Conservation (phyloP, 768 basidiomycete species). For the Boletus sp. region DNA sequence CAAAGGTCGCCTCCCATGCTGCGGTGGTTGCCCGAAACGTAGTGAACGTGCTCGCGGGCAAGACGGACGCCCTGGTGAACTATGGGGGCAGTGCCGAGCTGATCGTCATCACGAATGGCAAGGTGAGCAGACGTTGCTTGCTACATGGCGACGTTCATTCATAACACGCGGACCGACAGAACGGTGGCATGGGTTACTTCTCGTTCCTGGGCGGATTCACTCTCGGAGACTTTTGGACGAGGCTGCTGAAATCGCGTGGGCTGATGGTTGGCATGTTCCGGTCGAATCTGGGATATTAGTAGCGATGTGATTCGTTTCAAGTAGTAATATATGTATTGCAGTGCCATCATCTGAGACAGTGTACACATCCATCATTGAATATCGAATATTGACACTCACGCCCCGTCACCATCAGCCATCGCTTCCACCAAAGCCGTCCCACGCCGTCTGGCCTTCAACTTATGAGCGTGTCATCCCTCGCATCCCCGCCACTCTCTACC, state of each 20-base stretch:
- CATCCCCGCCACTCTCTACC: conserved; percentile 19
- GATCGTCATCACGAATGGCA: conserved; percentile 54
- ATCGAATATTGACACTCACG: conserved; percentile 15
- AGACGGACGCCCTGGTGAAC: conserved; percentile 28
- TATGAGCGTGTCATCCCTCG: conserved; percentile 13
- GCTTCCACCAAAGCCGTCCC: conserved; percentile 6
- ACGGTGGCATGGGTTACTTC: conserved; percentile 40
- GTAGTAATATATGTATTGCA: neutral
- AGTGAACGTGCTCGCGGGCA: conserved; percentile 40
- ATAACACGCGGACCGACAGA: conserved; percentile 27
- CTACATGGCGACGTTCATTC: neutral
- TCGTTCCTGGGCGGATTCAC: conserved; percentile 44
- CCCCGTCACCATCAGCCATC: conserved; percentile 1
- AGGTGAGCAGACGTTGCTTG: conserved; percentile 35
- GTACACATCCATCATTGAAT: neutral
- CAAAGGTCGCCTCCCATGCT: conserved; percentile 47
- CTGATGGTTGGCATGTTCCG: conserved; percentile 29
- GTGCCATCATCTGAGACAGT: conserved; percentile 1
- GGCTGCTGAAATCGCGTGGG: conserved; percentile 39
- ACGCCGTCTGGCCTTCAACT: neutral
- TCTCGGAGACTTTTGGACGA: conserved; percentile 43
- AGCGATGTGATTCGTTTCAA: conserved; percentile 17
- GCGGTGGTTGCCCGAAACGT: conserved; percentile 49
- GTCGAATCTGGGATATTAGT: conserved; percentile 29
- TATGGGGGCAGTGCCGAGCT: conserved; percentile 54